Percentiles rank a stretch among this genome's conserved stretches.
These are phyloP conservation scores for Neonectria neomacrospora DNA, from an alignment of 2,329 filamentous ascomycete genomes.

Conservation along the genomic window DNA sequence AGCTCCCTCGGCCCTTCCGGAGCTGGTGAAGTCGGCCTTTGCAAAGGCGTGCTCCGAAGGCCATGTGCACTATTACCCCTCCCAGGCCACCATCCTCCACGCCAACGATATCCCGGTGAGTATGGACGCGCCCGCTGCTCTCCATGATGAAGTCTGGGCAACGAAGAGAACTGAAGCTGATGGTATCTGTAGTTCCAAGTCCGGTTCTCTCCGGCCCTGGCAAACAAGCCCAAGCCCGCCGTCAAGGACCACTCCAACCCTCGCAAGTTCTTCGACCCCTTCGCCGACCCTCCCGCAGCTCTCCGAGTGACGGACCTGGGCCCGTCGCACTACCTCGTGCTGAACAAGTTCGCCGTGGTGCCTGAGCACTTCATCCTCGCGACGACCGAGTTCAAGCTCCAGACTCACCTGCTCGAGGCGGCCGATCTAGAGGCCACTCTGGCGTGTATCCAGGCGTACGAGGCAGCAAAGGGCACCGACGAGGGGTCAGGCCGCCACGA, in stretches of 20 bases:
- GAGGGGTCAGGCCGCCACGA: conserved; percentile 14
- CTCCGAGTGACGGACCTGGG: conserved; percentile 64
- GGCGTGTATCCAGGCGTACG: conserved; percentile 69
- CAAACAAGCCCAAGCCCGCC: conserved; percentile 70
- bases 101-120: conserved; percentile 58
- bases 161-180: conserved; percentile 10
- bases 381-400: conserved; percentile 71
- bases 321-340: conserved; percentile 70
- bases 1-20: conserved; percentile 60
- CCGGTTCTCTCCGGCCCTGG: conserved; percentile 75
- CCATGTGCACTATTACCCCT: conserved; percentile 65
- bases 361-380: conserved; percentile 78
- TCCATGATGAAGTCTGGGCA: background rate
- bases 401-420: conserved; percentile 70
- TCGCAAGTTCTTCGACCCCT: conserved; percentile 67
- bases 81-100: conserved; percentile 61
- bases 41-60: conserved; percentile 58
- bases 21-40: conserved; percentile 63
- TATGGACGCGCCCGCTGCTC: conserved; percentile 6
- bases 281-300: conserved; percentile 66
- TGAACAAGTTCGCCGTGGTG: conserved; percentile 81
- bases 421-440: conserved; percentile 71
- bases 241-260: conserved; percentile 44
- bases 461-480: conserved; percentile 27
- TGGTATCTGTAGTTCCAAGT: conserved; percentile 71